Evolutionary conservation across 257 asterid genomes (phyloP), one percentile per base, ranked within the genome.

Genomic region (Solanum pinnatisectum): DNA sequence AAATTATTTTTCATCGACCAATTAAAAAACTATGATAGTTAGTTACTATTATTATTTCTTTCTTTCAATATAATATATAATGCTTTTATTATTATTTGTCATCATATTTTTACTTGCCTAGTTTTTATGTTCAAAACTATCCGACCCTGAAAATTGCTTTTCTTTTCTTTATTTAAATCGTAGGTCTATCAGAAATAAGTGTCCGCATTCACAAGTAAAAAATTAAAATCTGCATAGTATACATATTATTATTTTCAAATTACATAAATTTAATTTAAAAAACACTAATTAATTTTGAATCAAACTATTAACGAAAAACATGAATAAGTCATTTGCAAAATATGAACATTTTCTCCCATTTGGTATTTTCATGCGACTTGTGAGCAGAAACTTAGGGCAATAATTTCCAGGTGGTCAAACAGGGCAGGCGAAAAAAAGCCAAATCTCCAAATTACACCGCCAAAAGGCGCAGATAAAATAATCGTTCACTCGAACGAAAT

Each of bases 171-270:
- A 3, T 30, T 68, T 30, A 12, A 25, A 32, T 12, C 4, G 5
- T 5, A 6, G 0, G 1, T 12, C 8, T n/a, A 68, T 68, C 3
- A 68, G 0, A 68, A 30, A 6, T 13, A 68, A 68, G 2, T 68
- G 1, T 30, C 0, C 1, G 1, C 1, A 0, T 13, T 27, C 2
- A 6, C 4, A 27, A 13, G 2, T 12, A 25, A 13, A 25, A 13
- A 6, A 27, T 1, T 1, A 68, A 30, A 30, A 6, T 25, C 1
- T 67, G 1, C 5, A 5, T 12, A 67, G 27, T 1, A 13, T 27
- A 67, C 1, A 2, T 10, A 23, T 1, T 9, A 60, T 60, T 60
- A 22, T 60, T 23, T 65, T 25, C 33, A n/a, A n/a, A 65, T 10
- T 25, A 65, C 0, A 65, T 2, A n/a, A 25, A 25, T 67, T 65